Evolutionary conservation across 2,329 filamentous ascomycete species (phyloP), one percentile per base, ranked within the genome.

Genomic region (Diaporthe nobilis): DNA sequence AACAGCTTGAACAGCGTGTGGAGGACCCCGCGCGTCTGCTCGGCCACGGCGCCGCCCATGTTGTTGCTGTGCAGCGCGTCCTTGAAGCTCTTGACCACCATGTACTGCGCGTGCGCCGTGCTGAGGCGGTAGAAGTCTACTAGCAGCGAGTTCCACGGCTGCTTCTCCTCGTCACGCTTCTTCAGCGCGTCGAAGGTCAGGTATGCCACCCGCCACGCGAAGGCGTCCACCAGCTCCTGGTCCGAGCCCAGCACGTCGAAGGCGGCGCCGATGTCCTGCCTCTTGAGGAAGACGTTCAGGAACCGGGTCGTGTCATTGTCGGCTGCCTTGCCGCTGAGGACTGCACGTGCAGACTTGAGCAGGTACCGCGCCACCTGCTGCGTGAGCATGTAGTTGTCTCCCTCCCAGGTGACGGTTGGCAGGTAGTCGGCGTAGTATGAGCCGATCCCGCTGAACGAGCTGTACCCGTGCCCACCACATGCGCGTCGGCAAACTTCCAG

Each of bases 1-100:
- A 95, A 93, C 90, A 97, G 92, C 93, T 95, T 90, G 91, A 95
- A 94, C 90, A 97, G 87, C 92, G 92, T 91, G 84, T 92, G 90
- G 79, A 95, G 85, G 13, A 94, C 81, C 0, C 83, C 83, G 20
- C 89, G 84, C 0, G 92, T 94, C 73, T 88, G 87, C 0, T 86
- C 80, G 80, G 92, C 90, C 42, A 94, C 13, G n/a, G 60, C 85
- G 22, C 89, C 86, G 15, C 90, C 88, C 10, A 87, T 81, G 9
- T 88, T 85, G 7, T 87, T 20, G 60, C 60, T 87, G 55, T 81
- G 78, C 1, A 86, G 81, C 3, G 85, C 83, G 60, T 85, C 83
- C 79, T 84, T 79, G 86, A 95, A 95, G 86, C 92, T 94, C 88
- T 94, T 95, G 78, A 95, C 93, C 0, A 95, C 89, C 79, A 95